Base-by-base conservation (phyloP, 805 yeast genomes). In the Babjeviella inositovora region DNA sequence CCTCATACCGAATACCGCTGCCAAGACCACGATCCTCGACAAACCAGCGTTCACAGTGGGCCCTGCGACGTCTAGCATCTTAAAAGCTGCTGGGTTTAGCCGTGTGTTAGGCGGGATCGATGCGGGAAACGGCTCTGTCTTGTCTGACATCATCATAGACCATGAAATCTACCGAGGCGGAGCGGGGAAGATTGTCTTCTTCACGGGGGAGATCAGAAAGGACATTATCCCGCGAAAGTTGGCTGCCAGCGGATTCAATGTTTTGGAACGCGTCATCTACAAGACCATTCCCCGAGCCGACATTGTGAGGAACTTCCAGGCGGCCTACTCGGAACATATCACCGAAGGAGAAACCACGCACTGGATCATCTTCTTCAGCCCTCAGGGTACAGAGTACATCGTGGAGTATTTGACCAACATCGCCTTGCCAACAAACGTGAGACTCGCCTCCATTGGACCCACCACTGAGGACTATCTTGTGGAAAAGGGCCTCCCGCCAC, bases 311-410 rank as follows among this genome's bases (percentile, higher is more conserved):
- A 46, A 62, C 15, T 61, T 61, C 24, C 21, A 29, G 12, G 21
- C 18, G 14, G 24, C 18, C 8, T 20, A 24, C 5, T 19, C 25
- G 7, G 27, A 32, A 9, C 23, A 33, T 13, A 21, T 27, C 7
- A 20, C 21, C 8, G 25, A 30, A 11, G 25, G 25, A 2, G 34
- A 37, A 5, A 28, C 27, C 0, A 27, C 34, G 9, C 53, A 52
- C 25, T 82, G 95, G 94, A 50, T 84, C 5, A 75, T 85, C 0
- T 75, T 87, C 29, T 87, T 85, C 46, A 80, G 95, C 31, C 93
- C 95, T 0, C 92, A 90, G 35, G 94, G 94, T 0, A 74, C 93
- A 0, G 63, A 61, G 14, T 53, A 45, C 1, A 71, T 84, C 8
- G 63, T 79, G 4, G 45, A 59, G 7, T 56, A 57, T 29, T 26